Conservation (phyloP, 352 stramenopile species). For the Phytophthora chlamydospora region DNA sequence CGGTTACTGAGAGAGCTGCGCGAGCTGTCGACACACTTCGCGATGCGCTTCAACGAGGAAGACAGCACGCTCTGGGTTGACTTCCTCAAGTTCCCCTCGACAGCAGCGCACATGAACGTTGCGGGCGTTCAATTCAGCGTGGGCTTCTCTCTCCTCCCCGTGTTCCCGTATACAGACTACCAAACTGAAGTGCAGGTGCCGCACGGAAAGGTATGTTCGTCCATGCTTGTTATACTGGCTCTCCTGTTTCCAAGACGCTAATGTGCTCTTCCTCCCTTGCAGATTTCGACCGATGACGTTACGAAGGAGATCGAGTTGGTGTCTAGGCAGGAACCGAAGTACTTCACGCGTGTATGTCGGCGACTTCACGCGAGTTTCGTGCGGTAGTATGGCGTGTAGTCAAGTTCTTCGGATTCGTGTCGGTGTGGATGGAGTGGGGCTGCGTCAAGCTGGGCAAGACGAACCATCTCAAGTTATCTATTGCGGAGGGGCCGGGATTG, state of each 20-base stretch:
- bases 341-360: conserved; percentile 59
- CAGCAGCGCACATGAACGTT: conserved; percentile 13
- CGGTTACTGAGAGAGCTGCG: conserved; percentile 65
- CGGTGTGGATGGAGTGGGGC: not conserved
- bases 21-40: conserved; percentile 58
- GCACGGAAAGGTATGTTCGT: conserved; percentile 56
- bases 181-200: conserved; percentile 47
- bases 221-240: not conserved
- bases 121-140: conserved; percentile 55
- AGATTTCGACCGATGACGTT: conserved; percentile 62
- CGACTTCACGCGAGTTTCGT: conserved; percentile 56
- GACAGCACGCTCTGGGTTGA: conserved; percentile 61
- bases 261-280: conserved; percentile 4
- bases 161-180: conserved; percentile 61
- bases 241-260: not conserved
- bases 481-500: conserved; percentile 26
- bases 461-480: conserved; percentile 40
- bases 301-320: conserved; percentile 51
- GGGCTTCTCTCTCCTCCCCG: conserved; percentile 52
- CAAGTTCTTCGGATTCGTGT: conserved; percentile 18
- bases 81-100: conserved; percentile 66
- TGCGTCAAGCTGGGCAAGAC: not conserved
- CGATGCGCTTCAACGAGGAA: conserved; percentile 51
- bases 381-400: conserved; percentile 25
- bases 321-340: conserved; percentile 50